A percentile compares a stretch with the other conserved stretches of the same genome.
Conservation (phyloP, 2,329 filamentous ascomycete genomes). For the Alternaria ethzedia region DNA sequence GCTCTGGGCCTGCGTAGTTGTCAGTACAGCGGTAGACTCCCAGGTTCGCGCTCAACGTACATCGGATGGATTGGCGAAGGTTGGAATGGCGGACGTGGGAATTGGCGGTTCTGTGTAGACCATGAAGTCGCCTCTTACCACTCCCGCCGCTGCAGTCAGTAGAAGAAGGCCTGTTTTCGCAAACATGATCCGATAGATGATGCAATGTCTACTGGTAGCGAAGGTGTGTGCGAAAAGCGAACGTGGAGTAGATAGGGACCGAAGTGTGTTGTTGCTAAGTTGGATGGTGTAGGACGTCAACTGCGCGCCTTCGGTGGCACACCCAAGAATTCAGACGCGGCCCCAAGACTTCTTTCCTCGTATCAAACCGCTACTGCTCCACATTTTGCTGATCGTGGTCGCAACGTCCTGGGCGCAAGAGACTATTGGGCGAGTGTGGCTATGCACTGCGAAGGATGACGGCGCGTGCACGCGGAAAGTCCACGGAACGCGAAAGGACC, state of each 20-base stretch:
- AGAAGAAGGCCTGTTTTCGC: slow-evolving; percentile 19
- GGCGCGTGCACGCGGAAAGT: neutral
- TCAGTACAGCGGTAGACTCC: neutral
- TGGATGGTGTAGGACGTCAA: neutral
- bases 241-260: neutral
- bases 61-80: slow-evolving; percentile 29
- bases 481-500: neutral
- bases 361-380: slow-evolving; percentile 17
- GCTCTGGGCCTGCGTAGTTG: slow-evolving; percentile 20
- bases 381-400: slow-evolving; percentile 14
- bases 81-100: slow-evolving; percentile 34
- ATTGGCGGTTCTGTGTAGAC: slow-evolving; percentile 41
- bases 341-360: slow-evolving; percentile 14
- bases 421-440: neutral
- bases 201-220: neutral
- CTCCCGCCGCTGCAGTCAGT: slow-evolving; percentile 19
- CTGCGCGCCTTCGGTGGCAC: slow-evolving; percentile 2
- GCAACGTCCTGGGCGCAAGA: slow-evolving; percentile 3
- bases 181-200: slow-evolving; percentile 15
- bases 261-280: neutral
- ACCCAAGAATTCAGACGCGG: neutral
- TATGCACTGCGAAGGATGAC: neutral
- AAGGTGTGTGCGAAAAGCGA: neutral
- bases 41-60: slow-evolving; percentile 10
- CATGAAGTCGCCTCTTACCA: slow-evolving; percentile 36